Evolutionary conservation across 176 grass and related monocot genomes (phyloP).

Genomic region (Dendrocalamus sinicus): DNA sequence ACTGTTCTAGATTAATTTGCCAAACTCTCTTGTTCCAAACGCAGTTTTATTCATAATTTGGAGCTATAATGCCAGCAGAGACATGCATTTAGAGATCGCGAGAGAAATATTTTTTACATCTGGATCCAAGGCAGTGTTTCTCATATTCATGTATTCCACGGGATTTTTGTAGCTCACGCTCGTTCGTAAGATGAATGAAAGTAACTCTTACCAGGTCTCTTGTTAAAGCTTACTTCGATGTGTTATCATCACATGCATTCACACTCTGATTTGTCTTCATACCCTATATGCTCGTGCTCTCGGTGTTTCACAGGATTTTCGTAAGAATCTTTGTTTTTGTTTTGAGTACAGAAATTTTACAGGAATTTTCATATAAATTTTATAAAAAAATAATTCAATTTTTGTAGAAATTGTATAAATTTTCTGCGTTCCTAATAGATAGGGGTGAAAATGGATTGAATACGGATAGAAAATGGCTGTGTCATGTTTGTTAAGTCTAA

Average conservation of each 20-base stretch:
- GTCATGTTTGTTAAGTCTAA: too few species aligned
- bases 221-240: background rate
- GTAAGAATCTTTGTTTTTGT: too few species aligned
- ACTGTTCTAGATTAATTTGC: constrained; percentile 47
- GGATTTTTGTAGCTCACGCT: constrained; percentile 33
- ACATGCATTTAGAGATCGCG: constrained; percentile 46
- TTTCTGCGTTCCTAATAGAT: too few species aligned
- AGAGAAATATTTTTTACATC: background rate
- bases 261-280: background rate
- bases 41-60: constrained; percentile 54
- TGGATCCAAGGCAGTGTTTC: background rate
- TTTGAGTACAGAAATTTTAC: too few species aligned
- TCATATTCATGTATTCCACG: constrained; percentile 24
- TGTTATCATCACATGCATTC: background rate
- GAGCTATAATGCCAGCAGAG: constrained; percentile 56
- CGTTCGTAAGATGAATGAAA: constrained; percentile 29
- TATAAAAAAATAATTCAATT: too few species aligned
- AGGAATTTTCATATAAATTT: too few species aligned
- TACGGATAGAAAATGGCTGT: too few species aligned
- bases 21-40: constrained; percentile 50
- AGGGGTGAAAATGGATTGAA: too few species aligned
- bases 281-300: too few species aligned
- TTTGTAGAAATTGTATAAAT: too few species aligned
- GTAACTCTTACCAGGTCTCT: background rate
- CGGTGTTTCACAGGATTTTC: background rate